These are phyloP conservation scores for Monilinia polystroma DNA, from an alignment of 2,329 filamentous ascomycete genomes.

Conservation along the genomic window DNA sequence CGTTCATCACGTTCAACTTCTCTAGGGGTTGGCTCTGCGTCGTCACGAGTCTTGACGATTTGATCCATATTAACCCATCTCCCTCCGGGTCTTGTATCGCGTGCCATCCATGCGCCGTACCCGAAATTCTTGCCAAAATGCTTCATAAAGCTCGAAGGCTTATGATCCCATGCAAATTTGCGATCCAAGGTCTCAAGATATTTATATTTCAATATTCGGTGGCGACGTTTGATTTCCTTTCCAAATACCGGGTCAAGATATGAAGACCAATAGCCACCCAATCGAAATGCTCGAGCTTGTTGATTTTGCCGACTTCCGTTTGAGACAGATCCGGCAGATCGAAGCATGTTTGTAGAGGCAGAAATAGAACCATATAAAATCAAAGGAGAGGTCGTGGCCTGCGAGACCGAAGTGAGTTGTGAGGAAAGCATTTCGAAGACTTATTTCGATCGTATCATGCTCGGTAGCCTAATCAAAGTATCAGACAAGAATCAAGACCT, in stretches of 20 bases:
- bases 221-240: conserved; percentile 47
- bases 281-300: conserved; percentile 50
- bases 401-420: conserved; percentile 28
- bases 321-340: conserved; percentile 20
- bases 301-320: conserved; percentile 34
- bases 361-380: conserved; percentile 22
- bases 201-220: conserved; percentile 47
- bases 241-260: conserved; percentile 45
- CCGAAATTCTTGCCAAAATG: conserved; percentile 44
- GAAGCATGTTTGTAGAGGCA: conserved; percentile 26
- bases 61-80: conserved; percentile 43
- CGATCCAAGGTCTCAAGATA: conserved; percentile 48
- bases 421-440: conserved; percentile 35
- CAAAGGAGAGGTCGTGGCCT: conserved; percentile 25
- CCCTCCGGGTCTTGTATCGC: conserved; percentile 34
- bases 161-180: conserved; percentile 49
- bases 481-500: not conserved
- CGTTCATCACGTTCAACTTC: conserved; percentile 35
- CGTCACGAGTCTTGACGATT: conserved; percentile 22
- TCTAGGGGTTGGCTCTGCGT: conserved; percentile 15
- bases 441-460: conserved; percentile 30
- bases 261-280: conserved; percentile 48
- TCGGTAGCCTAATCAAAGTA: conserved; percentile 8
- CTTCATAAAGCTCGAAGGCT: conserved; percentile 41
- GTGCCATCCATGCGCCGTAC: conserved; percentile 44